Evolutionary conservation across 2,329 filamentous ascomycete species (phyloP), one percentile per base, ranked within the genome.

Genomic region (Emmonsiellopsis sp.): DNA sequence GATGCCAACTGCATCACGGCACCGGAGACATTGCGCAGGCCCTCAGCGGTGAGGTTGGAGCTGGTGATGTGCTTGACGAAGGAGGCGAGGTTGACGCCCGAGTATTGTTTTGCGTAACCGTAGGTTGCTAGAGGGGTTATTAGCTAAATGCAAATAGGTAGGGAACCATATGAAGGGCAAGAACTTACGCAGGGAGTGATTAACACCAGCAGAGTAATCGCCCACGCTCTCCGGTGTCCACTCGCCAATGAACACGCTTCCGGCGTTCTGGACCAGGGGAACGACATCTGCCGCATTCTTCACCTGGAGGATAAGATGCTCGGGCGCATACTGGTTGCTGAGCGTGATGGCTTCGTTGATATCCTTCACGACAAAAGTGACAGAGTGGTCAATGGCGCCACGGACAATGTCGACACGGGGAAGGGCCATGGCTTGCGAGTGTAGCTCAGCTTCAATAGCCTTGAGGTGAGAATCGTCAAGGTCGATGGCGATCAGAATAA

Each of bases 151-250:
- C 13, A 49, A 3, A 36, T 42, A 39, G 0, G 42, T 17, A 17
- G 40, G 14, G 21, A 14, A 33, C 6, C 34, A 21, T 13, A 27
- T 45, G 14, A 14, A 33, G 14, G 6, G 33, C 8, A 44, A 52
- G 49, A 39, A 85, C 88, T 82, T 85, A 95, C 90, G 93, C 60
- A 98, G 76, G 55, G 88, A 94, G 76, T 98, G 93, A 71, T 98
- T 98, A 42, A 98, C 93, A 65, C 93, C 93, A 51, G 93, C 93
- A 58, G 90, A 95, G 74, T 98, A 98, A 69, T 98, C 93, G 45
- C 93, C 93, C 2, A 98, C 93, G 68, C 88, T 95, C 74, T 98
- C 93, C 5, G 93, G 93, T 0, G 93, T 97, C 93, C 93, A 98
- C 59, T 87, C 79, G 8, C 93, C 93, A 59, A 97, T 85, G 68